A percentile compares a stretch with the other conserved stretches of the same genome.
phyloP scores from a whole-genome alignment of 148 eudicot species.

The Euryodendron excelsum region DNA sequence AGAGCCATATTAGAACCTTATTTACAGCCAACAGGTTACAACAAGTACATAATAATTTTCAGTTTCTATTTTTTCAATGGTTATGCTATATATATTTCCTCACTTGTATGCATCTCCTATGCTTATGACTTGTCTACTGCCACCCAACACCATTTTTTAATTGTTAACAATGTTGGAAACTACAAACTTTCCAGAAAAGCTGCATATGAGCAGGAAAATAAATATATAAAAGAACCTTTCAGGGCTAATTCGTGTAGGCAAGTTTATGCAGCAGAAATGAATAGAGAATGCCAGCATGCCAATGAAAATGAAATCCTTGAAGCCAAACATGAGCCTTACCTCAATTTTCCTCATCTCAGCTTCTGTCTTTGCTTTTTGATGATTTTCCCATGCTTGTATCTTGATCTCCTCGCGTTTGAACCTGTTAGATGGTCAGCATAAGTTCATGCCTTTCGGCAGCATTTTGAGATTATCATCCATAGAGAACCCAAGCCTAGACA shows the following conservation, averaged over 20 bases:
- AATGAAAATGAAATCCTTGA: not conserved
- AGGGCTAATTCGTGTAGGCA: not conserved
- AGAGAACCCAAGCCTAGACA: not conserved
- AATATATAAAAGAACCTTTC: not conserved
- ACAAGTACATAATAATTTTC: too few species aligned
- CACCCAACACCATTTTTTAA: too few species aligned
- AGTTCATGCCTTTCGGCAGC: not conserved
- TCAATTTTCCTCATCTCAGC: too few species aligned
- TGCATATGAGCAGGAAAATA: not conserved
- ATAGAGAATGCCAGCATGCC: not conserved
- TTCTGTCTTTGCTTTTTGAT: slow-evolving; percentile 61
- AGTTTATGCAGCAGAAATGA: slow-evolving; percentile 1
- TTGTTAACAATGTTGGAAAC: too few species aligned
- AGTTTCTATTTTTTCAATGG: too few species aligned
- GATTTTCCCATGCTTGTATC: slow-evolving; percentile 77
- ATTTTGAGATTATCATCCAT: not conserved
- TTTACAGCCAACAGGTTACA: too few species aligned
- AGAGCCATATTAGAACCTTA: too few species aligned
- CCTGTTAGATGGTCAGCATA: slow-evolving; percentile 28
- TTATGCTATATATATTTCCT: too few species aligned
- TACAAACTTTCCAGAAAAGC: not conserved
- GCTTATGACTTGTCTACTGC: too few species aligned
- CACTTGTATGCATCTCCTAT: too few species aligned
- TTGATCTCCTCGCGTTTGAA: slow-evolving; percentile 69
- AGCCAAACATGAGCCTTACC: slow-evolving; percentile 25